These are phyloP conservation scores for Rasamsonia emersonii DNA, from an alignment of 2,329 filamentous ascomycete species.

Conservation along the genomic window DNA sequence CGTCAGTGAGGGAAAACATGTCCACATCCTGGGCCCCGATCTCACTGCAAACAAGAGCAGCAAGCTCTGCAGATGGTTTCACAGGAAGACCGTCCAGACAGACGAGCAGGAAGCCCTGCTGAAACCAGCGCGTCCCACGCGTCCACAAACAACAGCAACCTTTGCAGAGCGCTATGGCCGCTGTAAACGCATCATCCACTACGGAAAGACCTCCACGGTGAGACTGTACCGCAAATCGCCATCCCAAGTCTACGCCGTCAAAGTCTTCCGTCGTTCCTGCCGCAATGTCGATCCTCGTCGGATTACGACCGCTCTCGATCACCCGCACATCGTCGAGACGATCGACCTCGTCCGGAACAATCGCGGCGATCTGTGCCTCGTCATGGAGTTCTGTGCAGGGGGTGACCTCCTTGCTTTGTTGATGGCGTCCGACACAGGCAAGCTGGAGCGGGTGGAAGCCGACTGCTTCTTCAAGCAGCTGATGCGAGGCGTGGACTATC, in stretches of 20 bases:
- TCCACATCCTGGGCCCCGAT: no score
- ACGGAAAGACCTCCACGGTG: slow-evolving; percentile 11
- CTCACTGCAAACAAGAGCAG: no score
- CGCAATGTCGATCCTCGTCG: background rate
- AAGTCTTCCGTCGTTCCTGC: slow-evolving; percentile 18
- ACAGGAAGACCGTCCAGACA: no score
- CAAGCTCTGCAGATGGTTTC: no score
- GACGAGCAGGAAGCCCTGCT: no score
- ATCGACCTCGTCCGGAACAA: slow-evolving; percentile 20
- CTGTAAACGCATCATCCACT: slow-evolving; percentile 18
- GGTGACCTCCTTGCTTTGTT: slow-evolving; percentile 80
- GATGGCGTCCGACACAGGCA: slow-evolving; percentile 64
- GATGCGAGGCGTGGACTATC: slow-evolving; percentile 39
- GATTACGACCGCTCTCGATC: slow-evolving; percentile 12
- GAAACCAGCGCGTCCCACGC: no score
- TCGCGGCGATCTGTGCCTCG: slow-evolving; percentile 18
- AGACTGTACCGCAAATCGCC: background rate
- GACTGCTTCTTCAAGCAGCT: slow-evolving; percentile 78
- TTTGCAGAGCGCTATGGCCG: no score
- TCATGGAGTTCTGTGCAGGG: slow-evolving; percentile 54
- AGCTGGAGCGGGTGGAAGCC: slow-evolving; percentile 73
- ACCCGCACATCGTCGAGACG: slow-evolving; percentile 22
- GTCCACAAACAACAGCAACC: no score
- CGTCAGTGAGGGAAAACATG: no score
- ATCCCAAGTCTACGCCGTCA: slow-evolving; percentile 17